Evolutionary conservation across 208 protist species (phyloP), one percentile per base, ranked within the genome.

Genomic region (Tetramitus jugosus): DNA sequence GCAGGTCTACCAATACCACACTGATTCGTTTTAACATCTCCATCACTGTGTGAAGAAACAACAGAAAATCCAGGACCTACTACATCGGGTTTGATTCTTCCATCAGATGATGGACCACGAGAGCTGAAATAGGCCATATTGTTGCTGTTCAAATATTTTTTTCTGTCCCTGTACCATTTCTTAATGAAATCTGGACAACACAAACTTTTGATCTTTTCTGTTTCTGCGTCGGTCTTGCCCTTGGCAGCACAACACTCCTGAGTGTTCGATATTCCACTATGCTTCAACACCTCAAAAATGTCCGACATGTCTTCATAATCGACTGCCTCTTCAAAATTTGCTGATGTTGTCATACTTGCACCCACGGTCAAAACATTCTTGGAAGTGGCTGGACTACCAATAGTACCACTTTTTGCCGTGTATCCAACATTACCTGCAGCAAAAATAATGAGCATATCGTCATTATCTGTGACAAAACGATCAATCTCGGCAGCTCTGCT

Each of bases 361-460:
- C 91, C 91, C 14, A 94, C 87, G 7, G 89, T 87, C 3, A 95
- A 72, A 26, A 91, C 87, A 79, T 95, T 95, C 78, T 95, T 95
- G 3, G 87, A 78, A 39, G 79, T 69, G 0, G 86, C 87, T 10
- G 92, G 92, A 39, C 71, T 75, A 35, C 83, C 84, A 7, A 91
- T 75, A 61, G 29, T 76, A 31, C 39, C 35, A 60, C 82, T 78
- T 17, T 43, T 23, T 1, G 20, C 20, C 0, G 84, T 43, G 0
- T 17, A 3, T 35, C 60, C 77, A 39, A 17, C 29, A 77, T 95
- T 95, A 13, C 92, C 91, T 37, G 87, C 76, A 29, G 91, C 84
- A 52, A 91, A 89, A 23, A 95, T 64, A 23, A 91, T 31, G 6
- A 94, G 78, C 23, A 91, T 46, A 79, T 93, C 87, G 17, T 87